Percentiles rank a stretch among this genome's conserved stretches.
Evolutionary conservation across 1,284 basidiomycete genomes (phyloP).

Genomic region (Farysia itapuensis): DNA sequence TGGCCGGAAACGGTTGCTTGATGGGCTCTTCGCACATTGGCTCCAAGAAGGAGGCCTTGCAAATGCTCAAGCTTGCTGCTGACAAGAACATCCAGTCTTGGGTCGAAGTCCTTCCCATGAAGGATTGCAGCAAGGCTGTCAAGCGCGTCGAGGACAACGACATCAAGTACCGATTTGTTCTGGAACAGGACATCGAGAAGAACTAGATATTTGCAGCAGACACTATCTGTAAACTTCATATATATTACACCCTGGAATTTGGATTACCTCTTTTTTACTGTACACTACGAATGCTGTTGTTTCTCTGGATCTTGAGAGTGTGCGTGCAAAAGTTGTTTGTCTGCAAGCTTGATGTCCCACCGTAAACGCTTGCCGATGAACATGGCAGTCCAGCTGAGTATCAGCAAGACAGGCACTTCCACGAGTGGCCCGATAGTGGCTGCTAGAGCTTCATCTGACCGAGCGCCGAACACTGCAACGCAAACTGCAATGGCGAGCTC

Average conservation of each 20-base stretch:
- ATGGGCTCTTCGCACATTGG: constrained; percentile 67
- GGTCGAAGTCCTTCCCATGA: constrained; percentile 67
- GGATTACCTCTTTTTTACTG: too few relatives aligned
- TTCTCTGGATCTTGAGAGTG: not conserved
- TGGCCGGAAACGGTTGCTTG: constrained; percentile 60
- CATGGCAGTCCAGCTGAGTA: constrained; percentile 72
- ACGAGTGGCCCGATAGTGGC: constrained; percentile 52
- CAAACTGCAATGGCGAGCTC: constrained; percentile 77
- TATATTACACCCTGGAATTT: too few relatives aligned
- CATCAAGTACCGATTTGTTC: constrained; percentile 55
- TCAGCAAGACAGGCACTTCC: constrained; percentile 70
- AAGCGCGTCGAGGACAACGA: constrained; percentile 66
- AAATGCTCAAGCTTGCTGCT: constrained; percentile 56
- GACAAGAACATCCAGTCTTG: constrained; percentile 58
- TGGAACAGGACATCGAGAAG: constrained; percentile 46
- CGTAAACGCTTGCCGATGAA: constrained; percentile 61
- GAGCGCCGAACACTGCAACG: constrained; percentile 69
- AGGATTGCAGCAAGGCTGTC: constrained; percentile 66
- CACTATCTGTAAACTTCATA: too few relatives aligned
- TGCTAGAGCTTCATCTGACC: constrained; percentile 37
- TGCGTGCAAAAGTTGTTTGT: not conserved
- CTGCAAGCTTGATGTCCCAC: constrained; percentile 12
- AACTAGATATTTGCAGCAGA: too few relatives aligned
- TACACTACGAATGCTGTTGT: not conserved
- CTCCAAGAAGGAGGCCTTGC: constrained; percentile 67